Evolutionary conservation across 805 yeast genomes (phyloP).

Genomic region (Martiniozyma abietophila): DNA sequence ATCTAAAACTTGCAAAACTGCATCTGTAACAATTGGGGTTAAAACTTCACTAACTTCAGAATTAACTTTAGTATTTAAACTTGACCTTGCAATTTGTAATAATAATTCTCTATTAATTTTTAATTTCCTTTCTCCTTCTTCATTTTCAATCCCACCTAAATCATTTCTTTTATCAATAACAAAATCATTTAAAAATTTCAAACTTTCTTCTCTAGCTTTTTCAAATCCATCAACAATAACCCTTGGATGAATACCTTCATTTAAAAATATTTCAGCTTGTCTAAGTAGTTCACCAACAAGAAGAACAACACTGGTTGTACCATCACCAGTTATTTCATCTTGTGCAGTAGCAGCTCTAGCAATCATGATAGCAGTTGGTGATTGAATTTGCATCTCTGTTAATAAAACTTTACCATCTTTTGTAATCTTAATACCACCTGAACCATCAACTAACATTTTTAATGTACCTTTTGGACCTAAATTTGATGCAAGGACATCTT

Average conservation of each 20-base stretch:
- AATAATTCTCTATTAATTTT: slow-evolving; percentile 82
- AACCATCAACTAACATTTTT: slow-evolving; percentile 94
- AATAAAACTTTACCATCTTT: slow-evolving; percentile 93
- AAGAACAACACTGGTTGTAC: slow-evolving; percentile 91
- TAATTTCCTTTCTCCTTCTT: too few relatives aligned
- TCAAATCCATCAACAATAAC: slow-evolving; percentile 94
- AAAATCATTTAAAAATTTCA: slow-evolving; percentile 60
- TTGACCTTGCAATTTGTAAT: slow-evolving; percentile 84
- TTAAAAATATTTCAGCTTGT: slow-evolving; percentile 86
- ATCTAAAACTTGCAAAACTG: slow-evolving; percentile 70
- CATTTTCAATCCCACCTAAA: too few relatives aligned
- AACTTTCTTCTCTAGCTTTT: slow-evolving; percentile 66
- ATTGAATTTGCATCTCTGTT: slow-evolving; percentile 94
- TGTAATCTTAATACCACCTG: slow-evolving; percentile 90
- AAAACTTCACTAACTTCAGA: slow-evolving; percentile 68
- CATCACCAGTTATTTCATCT: slow-evolving; percentile 99
- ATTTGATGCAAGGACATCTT: slow-evolving; percentile 83
- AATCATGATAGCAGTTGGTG: slow-evolving; percentile 82
- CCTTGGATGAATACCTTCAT: slow-evolving; percentile 95
- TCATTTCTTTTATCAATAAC: slow-evolving; percentile 34
- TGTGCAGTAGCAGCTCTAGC: slow-evolving; percentile 98
- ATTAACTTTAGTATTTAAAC: slow-evolving; percentile 79
- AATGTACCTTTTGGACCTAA: slow-evolving; percentile 96
- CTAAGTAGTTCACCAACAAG: slow-evolving; percentile 90
- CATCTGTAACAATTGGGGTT: slow-evolving; percentile 94